These are phyloP conservation scores for Cadophora gregata DNA, from an alignment of 2,329 filamentous ascomycete species.

Conservation along the genomic window DNA sequence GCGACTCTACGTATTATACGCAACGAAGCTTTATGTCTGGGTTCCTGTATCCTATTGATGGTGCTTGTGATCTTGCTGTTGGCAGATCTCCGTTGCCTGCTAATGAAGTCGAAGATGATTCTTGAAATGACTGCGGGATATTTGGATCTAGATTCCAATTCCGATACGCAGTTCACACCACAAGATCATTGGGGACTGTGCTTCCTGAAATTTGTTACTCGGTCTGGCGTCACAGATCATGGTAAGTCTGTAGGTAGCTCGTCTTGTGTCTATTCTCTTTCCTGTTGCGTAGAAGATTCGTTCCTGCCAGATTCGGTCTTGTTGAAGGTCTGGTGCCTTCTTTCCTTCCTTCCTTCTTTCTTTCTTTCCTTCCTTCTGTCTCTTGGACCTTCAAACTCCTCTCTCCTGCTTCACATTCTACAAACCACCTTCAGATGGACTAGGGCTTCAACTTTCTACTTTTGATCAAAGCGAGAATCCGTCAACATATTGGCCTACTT, in stretches of 20 bases:
- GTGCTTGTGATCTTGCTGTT: not conserved
- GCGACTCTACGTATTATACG: conserved; percentile 1
- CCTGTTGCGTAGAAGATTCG: not conserved
- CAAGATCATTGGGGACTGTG: not conserved
- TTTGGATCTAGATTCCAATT: not conserved
- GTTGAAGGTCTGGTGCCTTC: not conserved
- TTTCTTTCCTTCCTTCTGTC: too few relatives aligned
- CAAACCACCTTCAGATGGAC: not conserved
- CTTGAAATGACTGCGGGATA: not conserved
- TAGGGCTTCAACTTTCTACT: not conserved
- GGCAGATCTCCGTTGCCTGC: not conserved
- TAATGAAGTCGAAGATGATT: not conserved
- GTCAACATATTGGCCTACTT: not conserved
- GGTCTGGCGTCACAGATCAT: not conserved
- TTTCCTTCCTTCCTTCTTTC: too few relatives aligned
- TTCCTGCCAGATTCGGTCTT: not conserved
- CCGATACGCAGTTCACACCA: not conserved
- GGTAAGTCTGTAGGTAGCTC: not conserved
- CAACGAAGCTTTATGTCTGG: not conserved
- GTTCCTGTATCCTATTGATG: not conserved
- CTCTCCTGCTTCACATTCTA: not conserved
- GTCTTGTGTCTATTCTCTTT: not conserved
- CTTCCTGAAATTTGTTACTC: not conserved
- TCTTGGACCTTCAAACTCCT: not conserved
- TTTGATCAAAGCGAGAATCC: not conserved